These are phyloP conservation scores for Hypoxylon sp. DNA, from an alignment of 2,329 filamentous ascomycete genomes.

Conservation along the genomic window DNA sequence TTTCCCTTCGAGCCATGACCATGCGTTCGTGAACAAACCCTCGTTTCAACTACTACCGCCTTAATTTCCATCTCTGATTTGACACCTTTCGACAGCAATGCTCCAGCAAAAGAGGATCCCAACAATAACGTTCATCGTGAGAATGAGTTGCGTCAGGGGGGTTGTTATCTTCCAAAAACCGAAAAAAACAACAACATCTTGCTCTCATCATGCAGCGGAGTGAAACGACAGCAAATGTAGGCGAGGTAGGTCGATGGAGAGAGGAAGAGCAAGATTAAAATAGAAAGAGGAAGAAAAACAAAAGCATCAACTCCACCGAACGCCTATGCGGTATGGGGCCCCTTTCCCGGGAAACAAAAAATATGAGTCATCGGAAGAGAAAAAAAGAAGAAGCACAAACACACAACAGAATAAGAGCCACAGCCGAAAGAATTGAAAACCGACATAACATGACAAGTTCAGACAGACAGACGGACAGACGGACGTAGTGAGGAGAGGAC, in stretches of 20 bases:
- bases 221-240: constrained; percentile 6
- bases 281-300: constrained; percentile 3
- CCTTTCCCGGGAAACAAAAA: too few relatives aligned
- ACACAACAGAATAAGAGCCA: constrained; percentile 25
- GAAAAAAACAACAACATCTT: too few relatives aligned
- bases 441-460: constrained; percentile 1
- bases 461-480: background rate
- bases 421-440: constrained; percentile 20
- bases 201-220: constrained; percentile 30
- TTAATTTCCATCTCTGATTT: constrained; percentile 14
- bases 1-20: constrained; percentile 4
- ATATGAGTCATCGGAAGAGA: constrained; percentile 18
- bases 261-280: too few relatives aligned
- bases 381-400: too few relatives aligned
- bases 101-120: constrained; percentile 8
- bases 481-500: constrained; percentile 10
- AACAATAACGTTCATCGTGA: background rate
- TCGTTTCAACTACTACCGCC: too few relatives aligned
- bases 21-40: constrained; percentile 13
- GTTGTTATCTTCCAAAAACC: too few relatives aligned
- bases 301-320: constrained; percentile 35
- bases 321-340: constrained; percentile 36
- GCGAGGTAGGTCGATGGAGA: too few relatives aligned
- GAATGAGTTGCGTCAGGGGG: too few relatives aligned
- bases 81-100: constrained; percentile 7